Percentiles rank a stretch among this genome's conserved stretches.
phyloP scores from a whole-genome alignment of 345 rosid genomes.

The Crucihimalaya himalaica region DNA sequence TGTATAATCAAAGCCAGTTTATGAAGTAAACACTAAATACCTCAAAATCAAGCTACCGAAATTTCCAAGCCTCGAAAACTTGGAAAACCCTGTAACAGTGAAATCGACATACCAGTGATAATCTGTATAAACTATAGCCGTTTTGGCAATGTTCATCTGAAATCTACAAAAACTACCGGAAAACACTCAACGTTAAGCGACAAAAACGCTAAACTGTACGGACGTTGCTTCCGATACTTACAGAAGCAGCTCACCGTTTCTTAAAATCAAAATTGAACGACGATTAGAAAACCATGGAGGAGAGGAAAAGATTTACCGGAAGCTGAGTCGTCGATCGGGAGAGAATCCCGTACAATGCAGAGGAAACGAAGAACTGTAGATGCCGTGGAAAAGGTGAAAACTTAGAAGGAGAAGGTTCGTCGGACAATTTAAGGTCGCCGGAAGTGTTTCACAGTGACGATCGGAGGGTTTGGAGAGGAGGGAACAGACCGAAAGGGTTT shows the following conservation, averaged over 20 bases:
- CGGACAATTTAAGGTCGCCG: constrained; percentile 26
- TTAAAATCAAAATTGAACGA: neutral
- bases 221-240: neutral
- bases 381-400: neutral
- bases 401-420: neutral
- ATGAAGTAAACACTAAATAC: neutral
- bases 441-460: neutral
- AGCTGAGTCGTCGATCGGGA: constrained; percentile 7
- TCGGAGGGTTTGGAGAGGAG: neutral
- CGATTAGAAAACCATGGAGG: neutral
- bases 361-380: neutral
- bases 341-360: constrained; percentile 1
- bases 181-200: neutral
- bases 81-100: constrained; percentile 3
- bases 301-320: neutral
- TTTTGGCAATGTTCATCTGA: neutral
- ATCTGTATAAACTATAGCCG: neutral
- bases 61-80: neutral
- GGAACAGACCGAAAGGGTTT: neutral
- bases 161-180: neutral
- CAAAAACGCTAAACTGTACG: neutral
- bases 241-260: neutral
- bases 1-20: neutral
- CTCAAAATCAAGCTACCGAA: constrained; percentile 1
- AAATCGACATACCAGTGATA: neutral